phyloP scores from a whole-genome alignment of 2,329 filamentous ascomycete species.

The Ophiostoma ips region DNA sequence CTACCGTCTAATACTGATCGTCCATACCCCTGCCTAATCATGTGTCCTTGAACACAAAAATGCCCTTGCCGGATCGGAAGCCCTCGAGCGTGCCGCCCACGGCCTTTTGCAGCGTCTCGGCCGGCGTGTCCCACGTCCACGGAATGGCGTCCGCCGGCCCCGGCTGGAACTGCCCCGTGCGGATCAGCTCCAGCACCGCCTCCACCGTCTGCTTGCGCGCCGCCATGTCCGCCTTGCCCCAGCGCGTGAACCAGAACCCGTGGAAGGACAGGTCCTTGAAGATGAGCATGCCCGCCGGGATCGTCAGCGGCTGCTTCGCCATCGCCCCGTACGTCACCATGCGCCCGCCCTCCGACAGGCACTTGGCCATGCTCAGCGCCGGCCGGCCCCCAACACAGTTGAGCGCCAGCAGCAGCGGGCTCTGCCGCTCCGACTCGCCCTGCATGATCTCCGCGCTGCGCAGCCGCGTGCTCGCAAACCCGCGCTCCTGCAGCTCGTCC shows the following conservation, averaged over 20 bases:
- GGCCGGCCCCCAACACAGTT: slow-evolving; percentile 92
- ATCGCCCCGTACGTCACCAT: slow-evolving; percentile 95
- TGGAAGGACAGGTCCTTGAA: slow-evolving; percentile 84
- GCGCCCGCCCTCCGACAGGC: slow-evolving; percentile 52
- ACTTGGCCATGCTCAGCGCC: slow-evolving; percentile 64
- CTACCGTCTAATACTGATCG: too few relatives aligned
- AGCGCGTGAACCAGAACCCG: slow-evolving; percentile 90
- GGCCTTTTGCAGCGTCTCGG: slow-evolving; percentile 51
- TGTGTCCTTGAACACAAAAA: slow-evolving; percentile 66
- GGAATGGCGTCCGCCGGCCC: slow-evolving; percentile 67
- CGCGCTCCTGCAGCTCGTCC: slow-evolving; percentile 37
- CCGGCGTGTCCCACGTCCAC: slow-evolving; percentile 73
- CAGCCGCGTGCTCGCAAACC: slow-evolving; percentile 44
- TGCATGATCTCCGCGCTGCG: slow-evolving; percentile 48
- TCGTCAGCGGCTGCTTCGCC: slow-evolving; percentile 68
- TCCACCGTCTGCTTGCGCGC: slow-evolving; percentile 71
- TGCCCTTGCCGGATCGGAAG: slow-evolving; percentile 74
- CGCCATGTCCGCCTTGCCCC: slow-evolving; percentile 62
- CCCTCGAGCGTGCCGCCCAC: slow-evolving; percentile 75
- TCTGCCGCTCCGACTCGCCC: slow-evolving; percentile 44
- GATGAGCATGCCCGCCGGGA: slow-evolving; percentile 77
- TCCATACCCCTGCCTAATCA: slow-evolving; percentile 18
- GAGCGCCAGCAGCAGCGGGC: slow-evolving; percentile 57
- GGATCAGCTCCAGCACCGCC: slow-evolving; percentile 65
- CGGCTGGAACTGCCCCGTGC: slow-evolving; percentile 66